Conservation (phyloP, 208 protist genomes). For the Porcisia deanei region DNA sequence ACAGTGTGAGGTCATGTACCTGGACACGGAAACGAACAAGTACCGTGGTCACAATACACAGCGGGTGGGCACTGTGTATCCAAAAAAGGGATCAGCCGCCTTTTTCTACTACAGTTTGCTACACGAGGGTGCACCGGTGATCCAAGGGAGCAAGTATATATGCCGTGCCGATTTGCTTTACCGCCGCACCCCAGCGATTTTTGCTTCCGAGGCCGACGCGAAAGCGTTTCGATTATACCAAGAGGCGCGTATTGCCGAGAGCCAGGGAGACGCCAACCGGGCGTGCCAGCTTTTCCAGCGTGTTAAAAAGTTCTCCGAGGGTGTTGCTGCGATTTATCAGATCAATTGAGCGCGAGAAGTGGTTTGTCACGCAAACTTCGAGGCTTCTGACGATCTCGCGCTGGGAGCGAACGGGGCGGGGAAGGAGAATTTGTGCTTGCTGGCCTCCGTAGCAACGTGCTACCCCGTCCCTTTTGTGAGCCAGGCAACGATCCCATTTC, state of each 20-base stretch:
- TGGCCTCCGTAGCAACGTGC: no score
- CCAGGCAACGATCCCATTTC: no score
- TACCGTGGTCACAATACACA: constrained; percentile 49
- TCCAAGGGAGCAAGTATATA: constrained; percentile 81
- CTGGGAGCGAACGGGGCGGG: no score
- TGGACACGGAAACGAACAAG: constrained; percentile 51
- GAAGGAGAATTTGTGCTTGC: no score
- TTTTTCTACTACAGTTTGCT: constrained; percentile 90
- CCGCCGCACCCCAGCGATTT: constrained; percentile 72
- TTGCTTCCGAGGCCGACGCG: constrained; percentile 54
- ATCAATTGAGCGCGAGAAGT: constrained; percentile 38
- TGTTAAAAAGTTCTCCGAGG: constrained; percentile 68
- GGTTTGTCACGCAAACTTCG: no score
- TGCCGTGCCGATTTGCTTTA: constrained; percentile 86
- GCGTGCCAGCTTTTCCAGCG: constrained; percentile 80
- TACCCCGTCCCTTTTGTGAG: no score
- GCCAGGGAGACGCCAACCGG: constrained; percentile 59
- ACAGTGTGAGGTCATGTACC: constrained; percentile 67
- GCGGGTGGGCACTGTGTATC: constrained; percentile 55
- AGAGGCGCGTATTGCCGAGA: constrained; percentile 71
- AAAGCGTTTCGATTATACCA: constrained; percentile 81
- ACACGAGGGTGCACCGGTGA: constrained; percentile 83
- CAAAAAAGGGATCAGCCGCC: constrained; percentile 69
- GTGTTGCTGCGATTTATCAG: constrained; percentile 80
- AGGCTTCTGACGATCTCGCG: no score